These are phyloP conservation scores for Coemansia sp. DNA, from an alignment of 192 early-diverging fungal genomes.

Conservation along the genomic window DNA sequence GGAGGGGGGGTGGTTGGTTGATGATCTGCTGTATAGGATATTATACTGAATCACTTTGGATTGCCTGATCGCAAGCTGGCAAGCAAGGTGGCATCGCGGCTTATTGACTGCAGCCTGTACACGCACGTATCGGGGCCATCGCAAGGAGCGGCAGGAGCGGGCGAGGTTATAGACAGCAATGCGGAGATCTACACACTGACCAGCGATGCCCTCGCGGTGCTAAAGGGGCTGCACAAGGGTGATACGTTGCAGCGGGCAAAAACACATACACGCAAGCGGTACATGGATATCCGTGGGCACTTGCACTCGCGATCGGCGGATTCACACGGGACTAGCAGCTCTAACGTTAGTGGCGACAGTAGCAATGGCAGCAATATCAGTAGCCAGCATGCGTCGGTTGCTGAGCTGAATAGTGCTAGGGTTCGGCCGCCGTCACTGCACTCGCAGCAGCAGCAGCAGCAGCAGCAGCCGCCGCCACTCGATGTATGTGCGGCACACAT, in stretches of 20 bases:
- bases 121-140: constrained; percentile 48
- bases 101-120: constrained; percentile 52
- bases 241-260: constrained; percentile 36
- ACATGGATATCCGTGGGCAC: constrained; percentile 40
- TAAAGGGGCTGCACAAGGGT: constrained; percentile 28
- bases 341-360: not conserved
- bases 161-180: constrained; percentile 47
- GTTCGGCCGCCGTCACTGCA: not conserved
- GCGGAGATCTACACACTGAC: constrained; percentile 52
- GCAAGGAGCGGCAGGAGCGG: not conserved
- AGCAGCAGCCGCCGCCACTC: constrained; percentile 36
- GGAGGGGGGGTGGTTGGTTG: too few species aligned
- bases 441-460: too few species aligned
- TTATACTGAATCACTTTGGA: constrained; percentile 49
- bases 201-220: constrained; percentile 20
- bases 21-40: constrained; percentile 34
- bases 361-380: constrained; percentile 1
- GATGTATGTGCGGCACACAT: constrained; percentile 20
- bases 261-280: constrained; percentile 42
- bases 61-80: constrained; percentile 50
- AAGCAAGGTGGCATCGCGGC: constrained; percentile 39
- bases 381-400: constrained; percentile 5
- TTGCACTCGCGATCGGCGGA: constrained; percentile 21
- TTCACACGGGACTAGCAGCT: constrained; percentile 7
- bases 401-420: not conserved